Evolutionary conservation across 192 early-diverging fungal genomes (phyloP), one percentile per base, ranked within the genome.

Genomic region (Kappamyces sp.): DNA sequence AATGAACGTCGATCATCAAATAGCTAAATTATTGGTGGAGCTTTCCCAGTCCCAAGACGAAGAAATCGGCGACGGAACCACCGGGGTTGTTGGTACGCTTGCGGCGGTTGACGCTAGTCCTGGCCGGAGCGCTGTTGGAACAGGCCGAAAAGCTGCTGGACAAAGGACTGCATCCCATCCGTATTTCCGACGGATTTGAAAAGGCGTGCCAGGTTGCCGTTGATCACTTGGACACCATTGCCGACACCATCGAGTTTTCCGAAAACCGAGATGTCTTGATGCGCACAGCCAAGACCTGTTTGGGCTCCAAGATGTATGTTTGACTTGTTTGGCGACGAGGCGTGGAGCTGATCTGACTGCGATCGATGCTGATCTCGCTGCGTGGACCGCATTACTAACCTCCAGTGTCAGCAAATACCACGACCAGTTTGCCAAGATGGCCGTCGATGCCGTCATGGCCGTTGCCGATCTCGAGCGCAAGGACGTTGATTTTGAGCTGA

Each of bases 401-500:
- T 2, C 48, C 60, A 92, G 90, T 73, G 97, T 99, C 23, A 93
- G 88, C 70, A 99, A 98, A 69, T 91, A 88, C 80, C 97, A 98
- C 63, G 94, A 96, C 55, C 87, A 92, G 74, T 99, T 95, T 72
- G 90, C 97, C 13, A 80, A 91, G 71, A 98, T 99, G 74, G 97
- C 97, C 36, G 95, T 99, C 2, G 90, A 99, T 62, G 92, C 97
- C 51, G 92, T 99, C 37, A 73, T 99, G 31, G 85, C 95, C 31
- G 97, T 99, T 23, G 97, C 97, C 9, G 93, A 99, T 69, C 77
- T 99, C 65, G 95, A 99, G 65, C 88, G 93, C 63, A 94, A 94
- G 75, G 97, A 99, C 67, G 97, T 99, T 50, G 95, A 99, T 77
- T 99, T 99, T 82, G 97, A 99, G 77, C 79, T 99, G 70, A 99